phyloP scores from a whole-genome alignment of 2,329 filamentous ascomycete species.

The Beauveria sp. region DNA sequence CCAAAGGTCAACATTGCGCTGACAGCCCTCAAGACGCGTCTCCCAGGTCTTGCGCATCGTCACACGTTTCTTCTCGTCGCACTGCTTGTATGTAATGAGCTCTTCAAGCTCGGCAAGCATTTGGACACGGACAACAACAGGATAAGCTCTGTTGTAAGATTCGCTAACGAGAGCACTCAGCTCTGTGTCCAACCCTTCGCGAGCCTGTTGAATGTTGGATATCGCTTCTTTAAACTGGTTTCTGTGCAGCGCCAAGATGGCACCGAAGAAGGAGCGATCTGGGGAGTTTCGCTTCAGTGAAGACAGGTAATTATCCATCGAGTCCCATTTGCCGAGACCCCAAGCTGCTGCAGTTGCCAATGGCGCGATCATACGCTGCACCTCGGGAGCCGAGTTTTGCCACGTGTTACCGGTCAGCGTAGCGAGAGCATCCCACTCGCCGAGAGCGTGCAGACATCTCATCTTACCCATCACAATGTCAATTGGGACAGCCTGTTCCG shows the following conservation, averaged over 20 bases:
- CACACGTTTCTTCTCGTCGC: constrained; percentile 78
- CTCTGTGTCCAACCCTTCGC: constrained; percentile 91
- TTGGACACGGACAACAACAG: constrained; percentile 95
- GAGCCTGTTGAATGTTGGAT: constrained; percentile 81
- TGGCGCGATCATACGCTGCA: constrained; percentile 84
- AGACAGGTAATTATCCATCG: constrained; percentile 94
- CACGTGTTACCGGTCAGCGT: constrained; percentile 86
- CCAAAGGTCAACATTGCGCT: constrained; percentile 97
- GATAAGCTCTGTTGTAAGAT: constrained; percentile 94
- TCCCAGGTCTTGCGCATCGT: constrained; percentile 95
- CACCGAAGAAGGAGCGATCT: constrained; percentile 94
- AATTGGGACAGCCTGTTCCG: constrained; percentile 57
- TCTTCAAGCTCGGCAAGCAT: constrained; percentile 99
- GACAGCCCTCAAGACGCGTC: constrained; percentile 85
- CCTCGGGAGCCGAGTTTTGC: constrained; percentile 79
- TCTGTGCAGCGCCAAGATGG: constrained; percentile 87
- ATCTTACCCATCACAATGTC: constrained; percentile 99
- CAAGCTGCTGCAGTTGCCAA: constrained; percentile 93
- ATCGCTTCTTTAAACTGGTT: constrained; percentile 92
- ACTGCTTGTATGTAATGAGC: constrained; percentile 96
- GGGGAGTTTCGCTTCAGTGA: constrained; percentile 93
- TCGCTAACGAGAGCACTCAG: constrained; percentile 94
- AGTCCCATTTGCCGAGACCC: constrained; percentile 93
- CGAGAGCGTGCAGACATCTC: constrained; percentile 92
- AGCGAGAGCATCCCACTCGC: constrained; percentile 93